These are phyloP conservation scores for Zymoseptoria ardabiliae DNA, from an alignment of 2,329 filamentous ascomycete species.

Conservation along the genomic window DNA sequence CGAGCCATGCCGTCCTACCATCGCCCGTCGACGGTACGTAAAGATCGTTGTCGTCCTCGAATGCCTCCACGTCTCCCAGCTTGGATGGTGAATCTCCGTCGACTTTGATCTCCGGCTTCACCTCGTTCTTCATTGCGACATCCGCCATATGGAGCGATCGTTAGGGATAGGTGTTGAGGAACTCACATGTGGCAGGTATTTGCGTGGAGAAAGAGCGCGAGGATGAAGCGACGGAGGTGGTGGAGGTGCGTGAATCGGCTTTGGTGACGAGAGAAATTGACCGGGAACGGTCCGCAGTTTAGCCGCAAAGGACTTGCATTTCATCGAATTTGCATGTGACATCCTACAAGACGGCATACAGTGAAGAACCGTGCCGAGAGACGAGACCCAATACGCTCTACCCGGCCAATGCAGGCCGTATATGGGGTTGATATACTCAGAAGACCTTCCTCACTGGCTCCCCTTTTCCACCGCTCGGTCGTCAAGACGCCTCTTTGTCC, in stretches of 20 bases:
- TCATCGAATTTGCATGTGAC: neutral
- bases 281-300: neutral
- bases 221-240: neutral
- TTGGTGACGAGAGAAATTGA: neutral
- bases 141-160: neutral
- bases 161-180: neutral
- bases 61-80: constrained; percentile 26
- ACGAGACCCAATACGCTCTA: neutral
- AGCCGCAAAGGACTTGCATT: neutral
- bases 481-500: neutral
- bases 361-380: neutral
- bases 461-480: neutral
- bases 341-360: neutral
- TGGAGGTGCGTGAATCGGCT: neutral
- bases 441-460: neutral
- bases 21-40: constrained; percentile 17
- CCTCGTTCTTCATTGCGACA: constrained; percentile 4
- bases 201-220: neutral
- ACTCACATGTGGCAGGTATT: neutral
- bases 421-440: no score
- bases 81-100: constrained; percentile 14
- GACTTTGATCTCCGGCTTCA: constrained; percentile 19
- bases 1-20: constrained; percentile 50
- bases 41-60: constrained; percentile 29
- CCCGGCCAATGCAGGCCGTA: neutral